A percentile compares a stretch with the other conserved stretches of the same genome.
Conservation (phyloP, 306 rosid species). For the Casuarina equisetifolia region DNA sequence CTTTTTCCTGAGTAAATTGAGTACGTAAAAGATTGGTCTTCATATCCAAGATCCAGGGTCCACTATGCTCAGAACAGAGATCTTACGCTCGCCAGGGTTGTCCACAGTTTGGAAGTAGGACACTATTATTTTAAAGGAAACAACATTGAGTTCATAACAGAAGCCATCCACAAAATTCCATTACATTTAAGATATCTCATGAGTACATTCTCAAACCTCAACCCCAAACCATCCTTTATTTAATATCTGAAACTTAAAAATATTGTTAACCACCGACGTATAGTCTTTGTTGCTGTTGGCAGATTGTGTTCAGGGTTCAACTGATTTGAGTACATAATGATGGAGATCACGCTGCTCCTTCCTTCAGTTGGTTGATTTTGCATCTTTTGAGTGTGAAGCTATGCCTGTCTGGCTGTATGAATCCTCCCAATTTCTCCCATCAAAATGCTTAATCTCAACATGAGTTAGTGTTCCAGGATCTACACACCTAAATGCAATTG, state of each 20-base stretch:
- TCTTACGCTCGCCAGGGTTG: too few relatives aligned
- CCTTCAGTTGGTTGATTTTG: slow-evolving; percentile 15
- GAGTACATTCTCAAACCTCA: neutral
- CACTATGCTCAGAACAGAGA: neutral
- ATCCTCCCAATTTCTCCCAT: slow-evolving; percentile 76
- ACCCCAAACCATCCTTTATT: neutral
- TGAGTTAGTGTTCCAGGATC: slow-evolving; percentile 71
- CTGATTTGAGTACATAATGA: neutral
- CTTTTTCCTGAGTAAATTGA: neutral
- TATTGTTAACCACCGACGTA: neutral
- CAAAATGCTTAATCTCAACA: slow-evolving; percentile 53
- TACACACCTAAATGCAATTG: slow-evolving; percentile 66
- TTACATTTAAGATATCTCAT: neutral
- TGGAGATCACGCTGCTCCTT: slow-evolving; percentile 9
- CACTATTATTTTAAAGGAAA: too few relatives aligned
- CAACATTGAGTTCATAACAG: too few relatives aligned
- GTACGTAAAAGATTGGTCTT: neutral
- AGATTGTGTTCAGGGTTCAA: neutral
- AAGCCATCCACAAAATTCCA: too few relatives aligned
- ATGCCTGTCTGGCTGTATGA: slow-evolving; percentile 30
- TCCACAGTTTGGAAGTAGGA: too few relatives aligned
- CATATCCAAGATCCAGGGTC: neutral
- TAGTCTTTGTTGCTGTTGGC: neutral
- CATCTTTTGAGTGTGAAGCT: slow-evolving; percentile 50
- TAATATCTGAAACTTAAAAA: neutral